Evolutionary conservation across 106 monocot genomes (phyloP).

Genomic region (Dioscorea dumetorum): DNA sequence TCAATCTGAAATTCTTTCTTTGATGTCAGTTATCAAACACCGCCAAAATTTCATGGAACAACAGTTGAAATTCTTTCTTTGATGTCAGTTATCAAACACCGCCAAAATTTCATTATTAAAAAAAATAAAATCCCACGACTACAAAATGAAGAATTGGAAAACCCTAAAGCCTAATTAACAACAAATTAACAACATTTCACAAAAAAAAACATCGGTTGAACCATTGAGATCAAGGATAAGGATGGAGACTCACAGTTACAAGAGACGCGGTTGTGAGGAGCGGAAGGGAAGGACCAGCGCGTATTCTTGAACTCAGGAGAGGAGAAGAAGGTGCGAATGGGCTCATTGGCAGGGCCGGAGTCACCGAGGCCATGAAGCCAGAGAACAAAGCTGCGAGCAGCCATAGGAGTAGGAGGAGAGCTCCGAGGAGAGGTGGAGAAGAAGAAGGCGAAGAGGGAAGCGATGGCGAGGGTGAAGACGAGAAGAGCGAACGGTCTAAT

Average conservation of each 20-base stretch:
- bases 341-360: constrained; percentile 73
- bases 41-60: no score
- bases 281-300: constrained; percentile 78
- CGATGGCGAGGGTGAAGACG: constrained; percentile 13
- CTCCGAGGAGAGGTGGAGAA: background rate
- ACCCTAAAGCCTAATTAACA: no score
- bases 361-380: constrained; percentile 87
- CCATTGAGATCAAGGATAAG: no score
- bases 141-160: no score
- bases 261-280: constrained; percentile 49
- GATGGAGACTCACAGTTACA: constrained; percentile 53
- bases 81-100: no score
- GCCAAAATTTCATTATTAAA: no score
- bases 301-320: constrained; percentile 50
- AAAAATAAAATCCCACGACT: no score
- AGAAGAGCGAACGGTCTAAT: constrained; percentile 10
- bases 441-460: constrained; percentile 8
- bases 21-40: no score
- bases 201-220: no score
- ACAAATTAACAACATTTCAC: no score
- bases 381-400: constrained; percentile 44
- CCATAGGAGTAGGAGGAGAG: background rate
- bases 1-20: no score
- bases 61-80: no score
- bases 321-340: constrained; percentile 55